Evolutionary conservation across 805 yeast species (phyloP), one percentile per base, ranked within the genome.

Genomic region (Kuraishia ogatae): DNA sequence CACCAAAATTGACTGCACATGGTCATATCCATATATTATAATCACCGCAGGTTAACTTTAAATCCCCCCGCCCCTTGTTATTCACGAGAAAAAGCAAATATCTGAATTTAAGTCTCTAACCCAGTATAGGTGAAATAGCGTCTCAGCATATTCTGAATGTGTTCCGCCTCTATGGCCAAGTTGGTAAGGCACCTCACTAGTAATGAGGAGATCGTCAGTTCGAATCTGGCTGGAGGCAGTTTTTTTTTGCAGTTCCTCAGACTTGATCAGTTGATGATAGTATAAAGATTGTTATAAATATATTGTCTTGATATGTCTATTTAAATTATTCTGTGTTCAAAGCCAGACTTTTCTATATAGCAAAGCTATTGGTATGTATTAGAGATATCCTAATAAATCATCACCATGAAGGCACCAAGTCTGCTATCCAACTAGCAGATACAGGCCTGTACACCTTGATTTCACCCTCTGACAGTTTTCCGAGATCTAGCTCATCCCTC

Each of bases 381-480:
- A 35, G 43, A 15, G 2, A 3, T 15, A 35, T 35, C 43, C 13
- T 17, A 8, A 17, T 13, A 35, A 17, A 13, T 17, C 10, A 26
- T 50, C 24, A 61, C 65, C 65, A 62, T 54, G 59, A 54, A 23
- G 66, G 64, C 3, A 60, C 50, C 50, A 68, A 57, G 24, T 62
- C 67, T 20, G 66, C 68, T 2, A 73, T 74, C 84, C 84, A 81
- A 39, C 61, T 67, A 1, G 70, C 68, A 1, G 75, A 72, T 57
- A 79, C 71, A 2, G 84, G 79, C 59, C 85, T 72, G 61, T 72
- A 81, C 2, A 74, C 77, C 47, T 62, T 61, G 20, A 81, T 61
- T 21, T 66, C 69, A 19, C 85, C 85, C n/a, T 65, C 65, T 10
- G 60, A 60, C 51, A 81, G 61, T 47, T 71, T 67, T 19, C 66